Conservation (phyloP, 345 rosid species). For the Streptanthus diversifolius region DNA sequence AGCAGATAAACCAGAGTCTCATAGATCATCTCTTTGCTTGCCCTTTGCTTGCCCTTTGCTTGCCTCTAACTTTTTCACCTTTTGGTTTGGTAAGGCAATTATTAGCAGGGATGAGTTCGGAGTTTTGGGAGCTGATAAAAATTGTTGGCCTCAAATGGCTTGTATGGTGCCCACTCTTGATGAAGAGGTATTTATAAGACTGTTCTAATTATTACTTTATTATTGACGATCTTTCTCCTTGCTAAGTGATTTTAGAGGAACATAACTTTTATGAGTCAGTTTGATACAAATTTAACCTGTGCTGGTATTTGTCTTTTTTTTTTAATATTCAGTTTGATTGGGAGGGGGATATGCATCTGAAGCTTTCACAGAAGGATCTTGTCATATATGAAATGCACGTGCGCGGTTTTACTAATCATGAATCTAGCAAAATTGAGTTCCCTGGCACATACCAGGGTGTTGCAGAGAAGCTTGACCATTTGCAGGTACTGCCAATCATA, state of each 20-base stretch:
- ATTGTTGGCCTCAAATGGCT: constrained; percentile 96
- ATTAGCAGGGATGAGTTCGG: constrained; percentile 87
- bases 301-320: neutral
- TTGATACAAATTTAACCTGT: neutral
- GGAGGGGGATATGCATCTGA: constrained; percentile 93
- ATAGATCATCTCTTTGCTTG: neutral
- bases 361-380: constrained; percentile 66
- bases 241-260: too few relatives aligned
- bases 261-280: too few relatives aligned
- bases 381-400: constrained; percentile 95
- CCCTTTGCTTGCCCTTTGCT: neutral
- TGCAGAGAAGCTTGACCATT: constrained; percentile 89
- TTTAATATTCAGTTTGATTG: constrained; percentile 73
- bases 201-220: too few relatives aligned
- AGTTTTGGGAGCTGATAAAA: constrained; percentile 55
- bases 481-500: constrained; percentile 53
- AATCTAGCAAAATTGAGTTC: constrained; percentile 61
- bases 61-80: neutral
- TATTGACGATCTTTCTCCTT: too few relatives aligned
- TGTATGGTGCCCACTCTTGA: constrained; percentile 62
- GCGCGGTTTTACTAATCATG: constrained; percentile 84
- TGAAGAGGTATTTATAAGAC: constrained; percentile 50
- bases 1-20: neutral
- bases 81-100: constrained; percentile 56
- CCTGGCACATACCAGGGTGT: constrained; percentile 88